Base-by-base conservation (phyloP, 73 alveolate species). In the Paramecium primaurelia region DNA sequence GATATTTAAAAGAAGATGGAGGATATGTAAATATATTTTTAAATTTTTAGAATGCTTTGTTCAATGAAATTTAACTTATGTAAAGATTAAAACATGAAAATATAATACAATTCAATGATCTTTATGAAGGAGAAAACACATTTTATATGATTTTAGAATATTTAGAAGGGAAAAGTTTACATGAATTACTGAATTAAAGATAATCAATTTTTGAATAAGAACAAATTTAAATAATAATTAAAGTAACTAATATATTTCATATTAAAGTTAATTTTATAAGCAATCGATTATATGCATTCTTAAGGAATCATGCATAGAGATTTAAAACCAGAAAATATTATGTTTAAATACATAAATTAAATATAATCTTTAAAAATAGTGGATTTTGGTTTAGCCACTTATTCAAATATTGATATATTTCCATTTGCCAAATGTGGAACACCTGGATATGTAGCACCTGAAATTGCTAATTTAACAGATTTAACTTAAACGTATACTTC, bases 371-470 rank as follows among this genome's bases (percentile, higher is more conserved):
- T 80, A 14, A 80, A 80, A 28, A 68, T 89, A 0, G 91, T 77
- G 11, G 94, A 89, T 32, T 73, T 89, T 47, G 94, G 94, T 38
- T 51, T 89, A 22, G 90, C 94, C 36, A 28, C 86, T 25, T n/a
- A 20, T 40, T 47, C 18, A 3, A 77, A 89, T 47, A 32, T 68
- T 45, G 83, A 89, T 16, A 12, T 42, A 8, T 89, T 45, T 71
- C 86, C 77, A 8, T 89, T 71, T 58, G 77, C 88, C 6, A 89
- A 89, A 45, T 89, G 94, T 89, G 94, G 94, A 20, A 89, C 94
- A 32, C 94, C 94, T 12, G 94, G 94, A 8, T 89, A 89, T 89
- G 94, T 89, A 11, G 94, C 94, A 18, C 94, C 94, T 25, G 94
- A 89, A 89, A 83, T 89, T 30, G 88, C 88, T 12, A 89, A 89